Evolutionary conservation across 2,329 filamentous ascomycete genomes (phyloP).

Genomic region (Fusarium sp.): DNA sequence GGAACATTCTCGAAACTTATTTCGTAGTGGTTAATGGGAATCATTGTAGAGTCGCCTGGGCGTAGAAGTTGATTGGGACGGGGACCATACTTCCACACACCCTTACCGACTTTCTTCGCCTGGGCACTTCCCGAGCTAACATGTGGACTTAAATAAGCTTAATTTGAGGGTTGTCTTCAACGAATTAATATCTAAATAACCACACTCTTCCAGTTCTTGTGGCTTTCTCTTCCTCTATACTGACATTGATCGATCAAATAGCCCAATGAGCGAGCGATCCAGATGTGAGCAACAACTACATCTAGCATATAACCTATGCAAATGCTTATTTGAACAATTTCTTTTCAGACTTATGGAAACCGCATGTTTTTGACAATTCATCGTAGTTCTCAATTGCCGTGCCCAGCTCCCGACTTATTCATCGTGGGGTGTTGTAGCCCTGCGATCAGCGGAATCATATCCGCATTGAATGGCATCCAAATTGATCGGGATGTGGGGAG

Average conservation of each 20-base stretch:
- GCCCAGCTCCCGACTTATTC: slow-evolving; percentile 13
- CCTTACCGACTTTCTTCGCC: no score
- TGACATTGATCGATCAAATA: neutral
- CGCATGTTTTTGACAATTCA: neutral
- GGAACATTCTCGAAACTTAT: neutral
- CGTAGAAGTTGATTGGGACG: no score
- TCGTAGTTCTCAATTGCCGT: slow-evolving; percentile 33
- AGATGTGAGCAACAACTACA: neutral
- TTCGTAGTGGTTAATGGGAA: neutral
- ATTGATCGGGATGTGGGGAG: slow-evolving; percentile 23
- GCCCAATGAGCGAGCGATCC: neutral
- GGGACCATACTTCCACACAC: neutral
- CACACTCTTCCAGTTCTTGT: neutral
- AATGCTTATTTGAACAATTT: neutral
- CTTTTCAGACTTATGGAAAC: neutral
- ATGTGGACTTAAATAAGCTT: no score
- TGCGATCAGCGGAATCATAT: slow-evolving; percentile 22
- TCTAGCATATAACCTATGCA: neutral
- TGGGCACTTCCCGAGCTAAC: no score
- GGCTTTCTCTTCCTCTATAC: neutral
- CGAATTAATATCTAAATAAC: no score
- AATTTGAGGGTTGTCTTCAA: no score
- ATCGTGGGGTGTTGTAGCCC: slow-evolving; percentile 30
- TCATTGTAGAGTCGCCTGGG: no score
- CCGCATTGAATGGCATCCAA: slow-evolving; percentile 12